A percentile compares a stretch with the other conserved stretches of the same genome.
Evolutionary conservation across 2,329 filamentous ascomycete species (phyloP).

Genomic region (Thelonectria rubi): DNA sequence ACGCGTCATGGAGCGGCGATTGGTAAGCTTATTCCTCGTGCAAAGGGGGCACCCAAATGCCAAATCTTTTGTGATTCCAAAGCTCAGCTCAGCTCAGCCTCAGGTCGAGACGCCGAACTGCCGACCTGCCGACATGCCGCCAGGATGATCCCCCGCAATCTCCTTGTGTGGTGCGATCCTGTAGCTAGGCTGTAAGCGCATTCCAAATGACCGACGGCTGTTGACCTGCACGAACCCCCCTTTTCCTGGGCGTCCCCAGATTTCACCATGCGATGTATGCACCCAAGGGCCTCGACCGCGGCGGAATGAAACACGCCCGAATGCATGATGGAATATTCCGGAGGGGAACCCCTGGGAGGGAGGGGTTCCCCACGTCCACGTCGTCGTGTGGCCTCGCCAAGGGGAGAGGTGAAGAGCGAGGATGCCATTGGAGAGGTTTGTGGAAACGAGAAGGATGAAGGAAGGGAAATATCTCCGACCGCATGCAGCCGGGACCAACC

Average conservation of each 20-base stretch:
- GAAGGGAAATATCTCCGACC: background rate
- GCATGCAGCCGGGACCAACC: background rate
- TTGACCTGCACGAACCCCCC: background rate
- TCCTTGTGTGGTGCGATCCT: background rate
- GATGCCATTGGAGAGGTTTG: background rate
- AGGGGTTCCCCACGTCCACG: background rate
- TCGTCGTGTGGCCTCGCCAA: background rate
- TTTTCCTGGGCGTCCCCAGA: background rate
- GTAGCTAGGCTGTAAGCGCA: conserved; percentile 11
- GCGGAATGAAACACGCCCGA: background rate
- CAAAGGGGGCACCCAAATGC: background rate
- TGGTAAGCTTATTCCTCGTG: background rate
- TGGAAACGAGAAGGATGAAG: conserved; percentile 2
- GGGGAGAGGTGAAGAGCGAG: background rate
- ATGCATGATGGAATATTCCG: conserved; percentile 4
- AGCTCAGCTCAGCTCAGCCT: background rate
- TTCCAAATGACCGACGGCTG: conserved; percentile 3
- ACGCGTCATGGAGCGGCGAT: conserved; percentile 15
- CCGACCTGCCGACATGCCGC: background rate
- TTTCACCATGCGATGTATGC: background rate
- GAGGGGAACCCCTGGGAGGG: conserved; percentile 3
- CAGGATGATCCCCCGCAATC: conserved; percentile 9
- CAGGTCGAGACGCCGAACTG: too few species aligned
- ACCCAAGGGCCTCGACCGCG: background rate
- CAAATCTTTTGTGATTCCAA: conserved; percentile 8